Base-by-base conservation (phyloP, 371 early-diverging fungal genomes). In the Smittium culicis region DNA sequence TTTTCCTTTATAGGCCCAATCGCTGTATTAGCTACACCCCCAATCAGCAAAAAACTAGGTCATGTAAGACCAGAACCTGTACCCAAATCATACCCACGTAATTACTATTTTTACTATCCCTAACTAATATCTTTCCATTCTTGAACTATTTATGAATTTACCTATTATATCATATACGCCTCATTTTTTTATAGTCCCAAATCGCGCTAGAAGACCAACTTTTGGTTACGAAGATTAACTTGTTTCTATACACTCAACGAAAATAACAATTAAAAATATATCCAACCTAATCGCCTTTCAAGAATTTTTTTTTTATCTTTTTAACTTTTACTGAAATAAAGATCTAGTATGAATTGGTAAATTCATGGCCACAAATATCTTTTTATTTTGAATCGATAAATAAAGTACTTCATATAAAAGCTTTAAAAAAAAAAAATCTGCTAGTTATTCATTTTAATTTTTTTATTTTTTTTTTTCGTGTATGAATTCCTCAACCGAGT, bases 51-150 rank as follows among this genome's bases (percentile, higher is more conserved):
- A 24, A 67, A 57, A 25, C 25, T 71, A 17, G 77, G 77, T 16
- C 72, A 45, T 65, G 67, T 68, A 20, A 59, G 67, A 16, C 76
- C 73, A 1, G 66, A 35, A 8, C 68, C 73, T 0, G 61, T 77
- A 29, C 77, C 77, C 34, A 62, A 68, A 61, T 66, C 67, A 58
- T 76, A 76, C 58, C 77, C 77, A 29, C 68, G 75, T 75, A 75
- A 75, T 75, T 74, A 1, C n/a, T 25, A 3, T 24, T 24, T 20
- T 35, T 32, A 57, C 34, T 35, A 14, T 54, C 25, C 65, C 33
- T 1, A 16, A 35, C 32, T 31, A 65, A 8, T 25, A 25, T 25
- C 0, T 65, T 24, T 11, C 20, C 5, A 11, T 11, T n/a, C 14
- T 31, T 66, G n/a, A 1, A 28, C 20, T 5, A 30, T 14, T 14